phyloP scores from a whole-genome alignment of 306 rosid genomes.

The Rosa lucieae region DNA sequence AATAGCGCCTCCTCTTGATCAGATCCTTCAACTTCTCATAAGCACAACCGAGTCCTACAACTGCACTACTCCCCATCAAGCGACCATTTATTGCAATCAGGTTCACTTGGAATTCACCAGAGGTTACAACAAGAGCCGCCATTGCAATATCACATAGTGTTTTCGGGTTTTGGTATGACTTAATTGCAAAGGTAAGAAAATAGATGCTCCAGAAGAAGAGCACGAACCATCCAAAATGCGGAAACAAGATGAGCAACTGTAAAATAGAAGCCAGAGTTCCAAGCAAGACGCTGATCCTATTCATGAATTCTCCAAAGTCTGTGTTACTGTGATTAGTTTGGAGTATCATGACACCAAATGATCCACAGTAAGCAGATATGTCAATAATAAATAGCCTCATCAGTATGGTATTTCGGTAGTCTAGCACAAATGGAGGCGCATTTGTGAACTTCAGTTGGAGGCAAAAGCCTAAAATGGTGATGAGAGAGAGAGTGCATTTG shows the following conservation, averaged over 20 bases:
- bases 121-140: neutral
- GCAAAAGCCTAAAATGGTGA: neutral
- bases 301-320: neutral
- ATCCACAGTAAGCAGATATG: neutral
- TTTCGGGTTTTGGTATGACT: neutral
- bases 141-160: too few relatives aligned
- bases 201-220: neutral
- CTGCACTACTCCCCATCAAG: neutral
- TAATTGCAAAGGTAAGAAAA: too few relatives aligned
- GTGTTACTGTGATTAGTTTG: neutral
- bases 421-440: neutral
- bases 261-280: constrained; percentile 2
- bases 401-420: neutral
- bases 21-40: neutral
- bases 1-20: neutral
- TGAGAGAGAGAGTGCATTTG: neutral
- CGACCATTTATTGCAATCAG: neutral
- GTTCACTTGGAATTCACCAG: neutral
- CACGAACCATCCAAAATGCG: neutral
- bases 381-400: neutral
- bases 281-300: neutral
- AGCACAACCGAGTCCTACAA: neutral
- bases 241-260: neutral
- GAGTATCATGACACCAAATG: neutral
- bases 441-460: neutral